Percentiles rank a stretch among this genome's conserved stretches.
phyloP scores from a whole-genome alignment of 768 basidiomycete genomes.

The Royoungia palumana region DNA sequence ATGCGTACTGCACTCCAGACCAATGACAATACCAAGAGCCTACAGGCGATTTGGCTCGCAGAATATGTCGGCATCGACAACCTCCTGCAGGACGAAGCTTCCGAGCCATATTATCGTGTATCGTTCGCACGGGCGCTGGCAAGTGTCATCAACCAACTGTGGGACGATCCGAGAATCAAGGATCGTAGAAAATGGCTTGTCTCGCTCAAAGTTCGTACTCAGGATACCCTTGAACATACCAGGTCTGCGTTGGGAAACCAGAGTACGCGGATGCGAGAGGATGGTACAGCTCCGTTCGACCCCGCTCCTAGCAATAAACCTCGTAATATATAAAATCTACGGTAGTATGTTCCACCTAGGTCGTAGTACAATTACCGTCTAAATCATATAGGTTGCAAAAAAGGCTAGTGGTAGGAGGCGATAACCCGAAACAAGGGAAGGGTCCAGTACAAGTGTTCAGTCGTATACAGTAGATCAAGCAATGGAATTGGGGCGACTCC shows the following conservation, averaged over 20 bases:
- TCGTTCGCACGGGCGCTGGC: conserved; percentile 49
- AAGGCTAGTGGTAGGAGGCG: not conserved
- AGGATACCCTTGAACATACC: conserved; percentile 16
- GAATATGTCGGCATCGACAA: conserved; percentile 42
- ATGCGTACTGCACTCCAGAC: conserved; percentile 56
- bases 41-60: conserved; percentile 61
- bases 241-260: conserved; percentile 26
- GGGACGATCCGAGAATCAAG: conserved; percentile 17
- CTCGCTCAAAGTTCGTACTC: conserved; percentile 19
- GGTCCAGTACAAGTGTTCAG: not conserved
- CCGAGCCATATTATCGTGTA: conserved; percentile 38
- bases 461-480: conserved; percentile 26
- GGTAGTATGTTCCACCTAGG: not conserved
- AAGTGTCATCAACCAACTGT: conserved; percentile 38
- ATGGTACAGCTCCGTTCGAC: conserved; percentile 28
- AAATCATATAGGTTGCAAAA: not conserved
- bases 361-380: not conserved
- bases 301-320: conserved; percentile 28
- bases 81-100: conserved; percentile 28
- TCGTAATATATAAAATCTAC: conserved; percentile 17
- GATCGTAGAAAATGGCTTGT: conserved; percentile 18
- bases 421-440: conserved; percentile 2
- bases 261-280: conserved; percentile 23
- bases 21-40: conserved; percentile 47
- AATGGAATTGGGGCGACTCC: conserved; percentile 42